Conservation (phyloP, 805 yeast species). For the Scheffersomyces spartinae region DNA sequence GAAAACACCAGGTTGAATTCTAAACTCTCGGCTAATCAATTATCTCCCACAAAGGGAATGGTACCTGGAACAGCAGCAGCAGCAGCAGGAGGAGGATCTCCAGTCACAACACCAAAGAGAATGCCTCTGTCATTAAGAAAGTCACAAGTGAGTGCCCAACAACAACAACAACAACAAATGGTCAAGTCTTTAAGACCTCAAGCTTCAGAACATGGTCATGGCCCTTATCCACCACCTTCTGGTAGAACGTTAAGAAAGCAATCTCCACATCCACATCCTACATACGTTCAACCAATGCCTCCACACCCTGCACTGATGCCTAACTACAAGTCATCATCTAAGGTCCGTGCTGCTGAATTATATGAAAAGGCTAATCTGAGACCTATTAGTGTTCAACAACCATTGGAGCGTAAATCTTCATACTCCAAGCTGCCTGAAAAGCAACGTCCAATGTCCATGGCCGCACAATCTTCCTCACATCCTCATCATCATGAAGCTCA, state of each 20-base stretch:
- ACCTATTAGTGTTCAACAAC: slow-evolving; percentile 27
- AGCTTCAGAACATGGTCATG: slow-evolving; percentile 1
- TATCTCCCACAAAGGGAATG: slow-evolving; percentile 7
- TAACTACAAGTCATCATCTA: slow-evolving; percentile 27
- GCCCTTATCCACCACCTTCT: slow-evolving; percentile 7
- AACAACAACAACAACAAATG: slow-evolving; percentile 7
- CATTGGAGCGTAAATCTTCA: slow-evolving; percentile 32
- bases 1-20: slow-evolving; percentile 72
- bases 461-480: background rate
- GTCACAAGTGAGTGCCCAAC: slow-evolving; percentile 4
- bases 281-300: slow-evolving; percentile 20
- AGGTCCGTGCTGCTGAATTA: slow-evolving; percentile 38
- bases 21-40: slow-evolving; percentile 33
- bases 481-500: background rate
- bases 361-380: slow-evolving; percentile 40
- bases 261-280: slow-evolving; percentile 14
- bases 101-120: slow-evolving; percentile 6
- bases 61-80: slow-evolving; percentile 3
- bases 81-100: slow-evolving; percentile 1
- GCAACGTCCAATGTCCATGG: background rate
- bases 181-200: slow-evolving; percentile 2
- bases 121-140: slow-evolving; percentile 14
- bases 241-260: slow-evolving; percentile 24
- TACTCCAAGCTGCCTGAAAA: background rate
- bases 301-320: slow-evolving; percentile 30